Evolutionary conservation across 2,329 filamentous ascomycete genomes (phyloP).

Genomic region (Westerdykella sp.): DNA sequence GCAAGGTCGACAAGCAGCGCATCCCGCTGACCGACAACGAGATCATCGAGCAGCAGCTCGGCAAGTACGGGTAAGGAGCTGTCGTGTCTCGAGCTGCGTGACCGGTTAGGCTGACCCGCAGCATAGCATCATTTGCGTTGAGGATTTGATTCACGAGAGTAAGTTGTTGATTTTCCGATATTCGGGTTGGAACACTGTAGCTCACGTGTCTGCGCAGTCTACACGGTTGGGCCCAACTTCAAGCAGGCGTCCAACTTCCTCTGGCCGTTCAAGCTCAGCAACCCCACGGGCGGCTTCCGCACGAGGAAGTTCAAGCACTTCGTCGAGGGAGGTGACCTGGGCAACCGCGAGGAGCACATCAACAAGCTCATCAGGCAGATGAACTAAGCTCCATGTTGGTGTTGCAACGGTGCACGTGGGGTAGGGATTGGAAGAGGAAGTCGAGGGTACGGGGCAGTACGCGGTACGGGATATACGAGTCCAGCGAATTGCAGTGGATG

Average conservation of each 20-base stretch:
- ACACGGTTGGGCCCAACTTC: conserved; percentile 93
- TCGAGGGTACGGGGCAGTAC: conserved; percentile 1
- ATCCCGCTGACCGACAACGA: conserved; percentile 94
- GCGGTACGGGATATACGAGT: no score
- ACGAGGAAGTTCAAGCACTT: conserved; percentile 98
- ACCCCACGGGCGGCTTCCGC: conserved; percentile 95
- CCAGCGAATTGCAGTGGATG: not conserved
- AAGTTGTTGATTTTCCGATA: conserved; percentile 33
- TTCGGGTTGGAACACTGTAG: not conserved
- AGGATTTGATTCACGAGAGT: conserved; percentile 97
- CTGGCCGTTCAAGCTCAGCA: conserved; percentile 99
- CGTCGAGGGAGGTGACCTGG: conserved; percentile 96
- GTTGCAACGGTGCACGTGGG: not conserved
- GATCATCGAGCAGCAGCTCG: conserved; percentile 92
- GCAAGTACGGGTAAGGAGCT: conserved; percentile 66
- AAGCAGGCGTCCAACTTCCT: conserved; percentile 99
- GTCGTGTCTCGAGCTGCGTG: not conserved
- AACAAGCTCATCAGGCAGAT: conserved; percentile 94
- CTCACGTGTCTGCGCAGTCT: conserved; percentile 36
- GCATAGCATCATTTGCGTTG: conserved; percentile 80
- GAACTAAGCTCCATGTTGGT: conserved; percentile 60
- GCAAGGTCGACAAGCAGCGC: conserved; percentile 98
- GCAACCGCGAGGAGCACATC: conserved; percentile 98
- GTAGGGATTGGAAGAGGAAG: not conserved
- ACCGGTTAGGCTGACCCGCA: conserved; percentile 2